A percentile compares a stretch with the other conserved stretches of the same genome.
phyloP scores from a whole-genome alignment of 768 basidiomycete genomes.

The Lyophyllum semitale region DNA sequence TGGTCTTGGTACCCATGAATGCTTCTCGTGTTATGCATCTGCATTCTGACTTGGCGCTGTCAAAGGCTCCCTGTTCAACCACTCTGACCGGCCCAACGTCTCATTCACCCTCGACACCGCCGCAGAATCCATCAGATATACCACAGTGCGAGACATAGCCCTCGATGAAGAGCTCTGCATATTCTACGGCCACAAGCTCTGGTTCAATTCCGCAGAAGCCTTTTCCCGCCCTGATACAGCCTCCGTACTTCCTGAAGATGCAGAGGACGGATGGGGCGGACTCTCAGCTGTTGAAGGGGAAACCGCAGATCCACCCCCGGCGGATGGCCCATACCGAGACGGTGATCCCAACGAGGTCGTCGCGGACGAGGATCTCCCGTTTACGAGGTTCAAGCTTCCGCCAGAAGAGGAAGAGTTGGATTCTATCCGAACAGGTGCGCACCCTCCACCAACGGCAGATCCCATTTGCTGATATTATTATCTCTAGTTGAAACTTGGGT shows the following conservation, averaged over 20 bases:
- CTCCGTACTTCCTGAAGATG: not conserved
- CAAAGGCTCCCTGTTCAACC: constrained; percentile 82
- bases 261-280: constrained; percentile 34
- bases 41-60: not conserved
- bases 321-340: constrained; percentile 29
- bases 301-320: constrained; percentile 16
- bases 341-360: constrained; percentile 51
- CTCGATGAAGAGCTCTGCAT: constrained; percentile 78
- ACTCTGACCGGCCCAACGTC: constrained; percentile 70
- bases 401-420: constrained; percentile 65
- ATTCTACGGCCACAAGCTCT: constrained; percentile 69
- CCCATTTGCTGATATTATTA: not conserved
- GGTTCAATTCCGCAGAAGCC: constrained; percentile 53
- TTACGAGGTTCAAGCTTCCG: constrained; percentile 57
- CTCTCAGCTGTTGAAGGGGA: constrained; percentile 1
- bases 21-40: constrained; percentile 1
- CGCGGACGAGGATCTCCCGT: constrained; percentile 64
- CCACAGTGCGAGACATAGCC: constrained; percentile 51
- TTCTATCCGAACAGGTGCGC: constrained; percentile 58
- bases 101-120: constrained; percentile 56
- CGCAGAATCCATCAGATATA: constrained; percentile 64
- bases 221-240: not conserved
- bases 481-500: constrained; percentile 71
- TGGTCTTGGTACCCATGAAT: constrained; percentile 60
- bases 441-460: constrained; percentile 3